Evolutionary conservation across 164 flowering plant species (phyloP).

Genomic region (Piper longum): DNA sequence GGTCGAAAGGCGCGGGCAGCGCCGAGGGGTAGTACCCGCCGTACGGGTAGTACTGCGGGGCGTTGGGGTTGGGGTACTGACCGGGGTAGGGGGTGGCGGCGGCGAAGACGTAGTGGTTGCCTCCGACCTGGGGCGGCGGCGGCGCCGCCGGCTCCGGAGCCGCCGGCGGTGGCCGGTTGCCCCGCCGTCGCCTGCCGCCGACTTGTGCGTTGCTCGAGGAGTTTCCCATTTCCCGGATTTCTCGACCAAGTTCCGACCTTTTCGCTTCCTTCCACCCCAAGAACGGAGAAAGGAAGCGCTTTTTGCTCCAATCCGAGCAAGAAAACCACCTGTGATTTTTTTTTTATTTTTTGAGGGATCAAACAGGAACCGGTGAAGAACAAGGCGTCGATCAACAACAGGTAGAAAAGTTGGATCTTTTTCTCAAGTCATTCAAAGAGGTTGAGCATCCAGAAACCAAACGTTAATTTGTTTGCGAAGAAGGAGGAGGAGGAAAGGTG

Average conservation of each 20-base stretch:
- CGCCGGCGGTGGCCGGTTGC: constrained; percentile 32
- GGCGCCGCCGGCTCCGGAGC: constrained; percentile 1
- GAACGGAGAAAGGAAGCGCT: background rate
- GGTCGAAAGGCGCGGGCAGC: constrained; percentile 57
- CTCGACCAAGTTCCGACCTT: background rate
- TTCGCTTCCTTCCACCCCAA: background rate
- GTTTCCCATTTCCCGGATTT: constrained; percentile 44
- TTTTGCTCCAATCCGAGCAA: background rate
- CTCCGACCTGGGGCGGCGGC: constrained; percentile 36
- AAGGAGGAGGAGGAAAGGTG: too few species aligned
- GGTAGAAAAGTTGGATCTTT: too few species aligned
- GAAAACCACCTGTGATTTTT: background rate
- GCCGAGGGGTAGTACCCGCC: constrained; percentile 49
- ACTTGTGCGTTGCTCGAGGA: constrained; percentile 25
- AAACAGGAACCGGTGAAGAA: background rate
- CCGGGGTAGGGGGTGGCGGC: constrained; percentile 75
- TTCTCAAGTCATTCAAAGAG: too few species aligned
- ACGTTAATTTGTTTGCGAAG: too few species aligned
- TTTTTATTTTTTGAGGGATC: background rate
- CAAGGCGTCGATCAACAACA: too few species aligned
- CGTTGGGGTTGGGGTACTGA: constrained; percentile 44
- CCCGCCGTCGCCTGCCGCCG: constrained; percentile 28
- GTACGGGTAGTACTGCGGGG: constrained; percentile 49
- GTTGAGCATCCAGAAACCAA: too few species aligned
- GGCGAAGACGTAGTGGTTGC: constrained; percentile 63